phyloP scores from a whole-genome alignment of 495 filamentous ascomycete genomes.

The Ascodesmis nigricans region DNA sequence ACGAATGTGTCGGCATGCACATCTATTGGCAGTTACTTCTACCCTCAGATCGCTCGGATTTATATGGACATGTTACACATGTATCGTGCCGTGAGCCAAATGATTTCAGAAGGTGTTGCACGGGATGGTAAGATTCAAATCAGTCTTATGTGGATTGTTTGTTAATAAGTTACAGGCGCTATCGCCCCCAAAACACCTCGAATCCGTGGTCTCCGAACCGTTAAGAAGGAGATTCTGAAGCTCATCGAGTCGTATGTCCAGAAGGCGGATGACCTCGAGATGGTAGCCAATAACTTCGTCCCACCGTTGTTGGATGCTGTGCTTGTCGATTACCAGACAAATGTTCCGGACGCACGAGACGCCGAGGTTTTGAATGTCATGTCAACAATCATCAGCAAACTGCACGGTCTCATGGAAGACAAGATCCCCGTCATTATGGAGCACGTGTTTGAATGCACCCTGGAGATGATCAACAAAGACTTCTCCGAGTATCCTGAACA shows the following conservation, averaged over 20 bases:
- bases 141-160: neutral
- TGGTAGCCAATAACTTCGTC: slow-evolving; percentile 78
- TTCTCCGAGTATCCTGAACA: slow-evolving; percentile 98
- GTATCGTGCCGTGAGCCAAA: slow-evolving; percentile 85
- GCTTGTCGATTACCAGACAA: slow-evolving; percentile 85
- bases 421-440: slow-evolving; percentile 96
- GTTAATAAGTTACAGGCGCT: slow-evolving; percentile 33
- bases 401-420: slow-evolving; percentile 90
- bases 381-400: slow-evolving; percentile 88
- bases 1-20: slow-evolving; percentile 94
- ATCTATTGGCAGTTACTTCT: slow-evolving; percentile 91
- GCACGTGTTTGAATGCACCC: slow-evolving; percentile 92
- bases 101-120: slow-evolving; percentile 79
- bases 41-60: slow-evolving; percentile 93
- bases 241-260: slow-evolving; percentile 94
- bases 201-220: slow-evolving; percentile 82
- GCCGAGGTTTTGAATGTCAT: slow-evolving; percentile 93
- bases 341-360: slow-evolving; percentile 88
- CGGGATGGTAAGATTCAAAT: slow-evolving; percentile 53
- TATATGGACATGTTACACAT: slow-evolving; percentile 98
- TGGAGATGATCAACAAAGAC: slow-evolving; percentile 99
- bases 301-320: slow-evolving; percentile 93
- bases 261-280: slow-evolving; percentile 87
- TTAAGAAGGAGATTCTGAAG: slow-evolving; percentile 99
- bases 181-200: slow-evolving; percentile 96